These are phyloP conservation scores for Zygosaccharomyces sapae DNA, from an alignment of 1,139 yeast genomes.

Conservation along the genomic window DNA sequence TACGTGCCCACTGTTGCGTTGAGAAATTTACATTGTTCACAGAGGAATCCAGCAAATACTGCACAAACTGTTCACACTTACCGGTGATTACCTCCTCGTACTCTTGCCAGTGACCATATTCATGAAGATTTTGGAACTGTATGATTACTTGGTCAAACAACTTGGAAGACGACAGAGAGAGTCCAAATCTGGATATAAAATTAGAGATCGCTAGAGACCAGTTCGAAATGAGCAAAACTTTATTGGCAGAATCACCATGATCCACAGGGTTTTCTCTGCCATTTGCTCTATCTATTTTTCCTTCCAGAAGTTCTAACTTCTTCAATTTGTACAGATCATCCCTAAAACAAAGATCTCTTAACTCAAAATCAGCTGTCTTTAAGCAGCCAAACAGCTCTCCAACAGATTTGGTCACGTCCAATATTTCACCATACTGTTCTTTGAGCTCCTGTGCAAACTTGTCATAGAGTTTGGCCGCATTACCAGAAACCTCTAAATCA, in stretches of 20 bases:
- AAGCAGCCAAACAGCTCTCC: conserved; percentile 16
- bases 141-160: conserved; percentile 11
- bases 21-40: conserved; percentile 5
- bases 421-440: conserved; percentile 24
- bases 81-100: conserved; percentile 8
- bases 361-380: conserved; percentile 23
- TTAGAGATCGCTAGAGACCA: conserved; percentile 22
- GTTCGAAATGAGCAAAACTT: conserved; percentile 15
- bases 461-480: conserved; percentile 18
- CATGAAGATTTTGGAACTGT: conserved; percentile 7
- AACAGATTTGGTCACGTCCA: conserved; percentile 25
- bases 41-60: conserved; percentile 6
- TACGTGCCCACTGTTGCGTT: conserved; percentile 9
- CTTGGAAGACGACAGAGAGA: conserved; percentile 14
- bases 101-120: background rate
- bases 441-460: conserved; percentile 22
- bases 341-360: conserved; percentile 32
- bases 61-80: conserved; percentile 9
- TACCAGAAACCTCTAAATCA: conserved; percentile 18
- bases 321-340: conserved; percentile 27
- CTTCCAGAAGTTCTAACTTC: conserved; percentile 11
- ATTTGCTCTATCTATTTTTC: background rate
- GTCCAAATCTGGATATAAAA: conserved; percentile 15
- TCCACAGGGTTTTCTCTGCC: too few relatives aligned
- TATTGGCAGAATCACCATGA: background rate